Evolutionary conservation across 2,329 filamentous ascomycete species (phyloP), one percentile per base, ranked within the genome.

Genomic region (Fusarium neocosmosporiellum): DNA sequence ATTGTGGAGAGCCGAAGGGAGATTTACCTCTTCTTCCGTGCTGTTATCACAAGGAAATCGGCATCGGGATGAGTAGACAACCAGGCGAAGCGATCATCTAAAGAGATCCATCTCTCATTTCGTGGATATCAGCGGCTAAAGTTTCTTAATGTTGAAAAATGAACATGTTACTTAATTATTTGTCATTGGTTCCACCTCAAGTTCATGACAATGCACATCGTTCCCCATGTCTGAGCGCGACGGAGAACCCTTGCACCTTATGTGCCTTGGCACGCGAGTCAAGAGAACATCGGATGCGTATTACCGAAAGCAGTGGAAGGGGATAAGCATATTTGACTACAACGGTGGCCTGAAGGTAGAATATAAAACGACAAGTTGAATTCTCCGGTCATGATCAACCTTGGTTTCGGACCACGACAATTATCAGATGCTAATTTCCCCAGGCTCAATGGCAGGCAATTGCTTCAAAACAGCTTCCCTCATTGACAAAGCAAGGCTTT

Each of bases 1-100:
- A 50, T 50, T 20, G 10, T 50, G 5, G 46, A 50, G 27, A 50
- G 46, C 4, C 46, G 46, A 50, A 50, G 46, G 24, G 46, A 50
- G 27, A 50, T 50, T 31, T 50, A 50, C 10, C 46, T 50, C 24
- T 50, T 50, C 46, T 31, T 50, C 24, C 46, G 46, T 0, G 46
- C 46, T 5, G 24, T 50, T 2, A 31, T 50, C 18, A 50, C 46
- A 31, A 50, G 46, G 46, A 31, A 10, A 31, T 50, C 46, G 7
- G 27, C 7, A 29, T 31, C 18, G 9, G 18, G 10, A 50, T 31
- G 24, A 50, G 46, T 14, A 50, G 46, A 1, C 6, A 50, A 0
- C 3, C 3, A 0, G 6, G n/a, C 18, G 9, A 31, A 31, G 10
- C 18, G 24, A 50, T 31, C 24, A 50, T 50, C 18, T 50, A 29